Conservation (phyloP, 495 filamentous ascomycete genomes). For the Tuber magnatum region DNA sequence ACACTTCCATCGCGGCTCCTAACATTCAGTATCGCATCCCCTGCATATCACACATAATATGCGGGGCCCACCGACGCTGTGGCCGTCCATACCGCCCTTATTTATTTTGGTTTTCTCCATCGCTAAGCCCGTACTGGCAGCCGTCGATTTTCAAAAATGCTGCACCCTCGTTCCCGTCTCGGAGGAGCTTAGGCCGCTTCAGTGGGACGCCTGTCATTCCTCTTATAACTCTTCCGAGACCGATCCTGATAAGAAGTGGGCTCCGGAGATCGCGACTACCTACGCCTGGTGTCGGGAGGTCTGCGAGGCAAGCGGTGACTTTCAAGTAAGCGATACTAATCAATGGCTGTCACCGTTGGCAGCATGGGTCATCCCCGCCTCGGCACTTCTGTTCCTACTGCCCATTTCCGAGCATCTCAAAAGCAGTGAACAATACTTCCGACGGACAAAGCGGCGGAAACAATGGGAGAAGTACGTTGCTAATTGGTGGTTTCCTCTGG, state of each 20-base stretch:
- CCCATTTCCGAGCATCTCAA: slow-evolving; percentile 37
- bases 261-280: slow-evolving; percentile 29
- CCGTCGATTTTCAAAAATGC: slow-evolving; percentile 28
- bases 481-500: slow-evolving; percentile 29
- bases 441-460: slow-evolving; percentile 12
- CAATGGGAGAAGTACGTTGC: slow-evolving; percentile 20
- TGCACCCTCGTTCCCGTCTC: slow-evolving; percentile 35
- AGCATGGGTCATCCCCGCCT: slow-evolving; percentile 36
- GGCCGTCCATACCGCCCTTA: not conserved
- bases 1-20: not conserved
- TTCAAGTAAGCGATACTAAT: slow-evolving; percentile 28
- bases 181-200: slow-evolving; percentile 19
- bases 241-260: slow-evolving; percentile 30
- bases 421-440: slow-evolving; percentile 4
- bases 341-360: slow-evolving; percentile 36
- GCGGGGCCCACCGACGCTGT: not conserved
- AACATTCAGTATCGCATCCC: not conserved
- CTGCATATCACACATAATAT: not conserved
- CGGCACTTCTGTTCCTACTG: slow-evolving; percentile 29
- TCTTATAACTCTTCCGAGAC: slow-evolving; percentile 32
- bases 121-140: slow-evolving; percentile 3
- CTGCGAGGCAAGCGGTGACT: slow-evolving; percentile 24
- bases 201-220: slow-evolving; percentile 33
- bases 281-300: slow-evolving; percentile 29
- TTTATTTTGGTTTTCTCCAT: slow-evolving; percentile 6